phyloP scores from a whole-genome alignment of 2,329 filamentous ascomycete genomes.

The Monilinia vaccinii-corymbosi region DNA sequence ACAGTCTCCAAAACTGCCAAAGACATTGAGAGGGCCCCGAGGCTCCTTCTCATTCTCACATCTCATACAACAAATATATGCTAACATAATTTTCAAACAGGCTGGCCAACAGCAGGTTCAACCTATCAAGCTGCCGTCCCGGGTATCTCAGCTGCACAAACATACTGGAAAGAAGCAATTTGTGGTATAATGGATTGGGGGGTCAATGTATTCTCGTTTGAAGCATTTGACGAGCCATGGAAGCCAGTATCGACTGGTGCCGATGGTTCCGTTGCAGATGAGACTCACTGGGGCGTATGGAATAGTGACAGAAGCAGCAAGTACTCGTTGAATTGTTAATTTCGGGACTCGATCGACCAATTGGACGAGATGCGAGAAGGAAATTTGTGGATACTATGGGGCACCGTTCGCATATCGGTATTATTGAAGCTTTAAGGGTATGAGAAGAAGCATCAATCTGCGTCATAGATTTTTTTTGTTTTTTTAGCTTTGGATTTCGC shows the following conservation, averaged over 20 bases:
- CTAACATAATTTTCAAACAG: conserved; percentile 13
- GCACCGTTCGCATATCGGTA: background rate
- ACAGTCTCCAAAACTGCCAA: background rate
- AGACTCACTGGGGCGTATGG: conserved; percentile 64
- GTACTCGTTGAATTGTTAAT: conserved; percentile 30
- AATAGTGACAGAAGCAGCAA: conserved; percentile 48
- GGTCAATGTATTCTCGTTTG: conserved; percentile 63
- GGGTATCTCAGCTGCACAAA: conserved; percentile 46
- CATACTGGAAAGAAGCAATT: conserved; percentile 52
- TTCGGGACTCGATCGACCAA: background rate
- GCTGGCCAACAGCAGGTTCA: conserved; percentile 55
- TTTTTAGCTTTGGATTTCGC: conserved; percentile 3
- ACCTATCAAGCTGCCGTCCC: conserved; percentile 54
- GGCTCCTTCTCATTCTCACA: background rate
- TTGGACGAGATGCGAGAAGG: background rate
- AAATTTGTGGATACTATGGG: background rate
- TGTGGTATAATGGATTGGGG: conserved; percentile 57
- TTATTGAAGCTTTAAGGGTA: background rate
- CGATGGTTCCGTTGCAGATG: conserved; percentile 50
- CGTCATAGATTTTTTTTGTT: too few relatives aligned
- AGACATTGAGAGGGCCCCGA: background rate
- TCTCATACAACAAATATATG: background rate
- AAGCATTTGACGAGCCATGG: conserved; percentile 65
- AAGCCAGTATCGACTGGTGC: conserved; percentile 56
- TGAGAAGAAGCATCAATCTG: too few relatives aligned